Evolutionary conservation across 2,329 filamentous ascomycete species (phyloP), one percentile per base, ranked within the genome.

Genomic region (Trichoderma sp.): DNA sequence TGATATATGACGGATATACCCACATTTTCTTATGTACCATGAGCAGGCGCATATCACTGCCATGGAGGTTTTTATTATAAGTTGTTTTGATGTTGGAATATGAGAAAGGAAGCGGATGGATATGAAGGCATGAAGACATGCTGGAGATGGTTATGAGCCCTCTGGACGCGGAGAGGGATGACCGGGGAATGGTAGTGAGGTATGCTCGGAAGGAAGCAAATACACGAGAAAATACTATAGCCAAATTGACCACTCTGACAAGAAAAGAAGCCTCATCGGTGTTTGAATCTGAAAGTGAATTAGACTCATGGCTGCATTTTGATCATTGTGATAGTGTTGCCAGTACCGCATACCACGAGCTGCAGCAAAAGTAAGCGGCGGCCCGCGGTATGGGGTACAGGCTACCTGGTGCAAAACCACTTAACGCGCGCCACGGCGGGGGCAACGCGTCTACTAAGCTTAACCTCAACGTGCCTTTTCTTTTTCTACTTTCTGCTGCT

Each of bases 1-100:
- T 70, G 69, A 70, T 75, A 73, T 68, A 79, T 74, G 78, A 79
- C 74, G 78, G 78, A 79, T 79, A 79, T 79, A 79, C 78, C 78
- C 73, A 71, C 73, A 70, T 39, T 74, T 74, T 68, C 64, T 50
- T 34, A 59, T 73, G 71, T 75, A 68, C 73, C 76, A 73, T 53
- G 34, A 57, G 61, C 64, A 61, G 13, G 66, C 66, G 57, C 39
- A n/a, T 50, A 61, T 50, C 53, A 47, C 53, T 68, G 66, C 57
- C 55, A 61, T 61, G 36, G 57, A 47, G 57, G 28, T 61, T 61
- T 50, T 61, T 32, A 43, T 47, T 59, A n/a, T 2, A 11, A 32
- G n/a, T n/a, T 47, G 8, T 9, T 58, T 50, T 50, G 39, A 34
- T 28, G 47, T 36, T 61, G 20, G 26, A n/a, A 39, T 47, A 61